phyloP scores from a whole-genome alignment of 1,139 yeast genomes.

The Suhomyces chickasaworum region DNA sequence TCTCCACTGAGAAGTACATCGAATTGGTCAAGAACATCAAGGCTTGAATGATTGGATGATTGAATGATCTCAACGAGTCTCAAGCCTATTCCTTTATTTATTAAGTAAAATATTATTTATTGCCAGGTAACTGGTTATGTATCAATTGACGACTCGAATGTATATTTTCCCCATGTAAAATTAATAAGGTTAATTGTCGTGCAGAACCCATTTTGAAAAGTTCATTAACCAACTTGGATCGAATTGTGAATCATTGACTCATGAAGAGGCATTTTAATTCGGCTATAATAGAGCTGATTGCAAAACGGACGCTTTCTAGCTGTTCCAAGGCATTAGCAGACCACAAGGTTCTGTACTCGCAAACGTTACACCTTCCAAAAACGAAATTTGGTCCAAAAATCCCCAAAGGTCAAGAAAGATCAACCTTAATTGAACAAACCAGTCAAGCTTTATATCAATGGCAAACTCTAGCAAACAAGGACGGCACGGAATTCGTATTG shows the following conservation, averaged over 20 bases:
- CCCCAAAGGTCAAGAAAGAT: conserved; percentile 34
- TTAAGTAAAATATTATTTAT: conserved; percentile 17
- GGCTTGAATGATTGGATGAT: conserved; percentile 20
- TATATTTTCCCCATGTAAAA: too few relatives aligned
- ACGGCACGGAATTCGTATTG: conserved; percentile 51
- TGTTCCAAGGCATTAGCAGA: background rate
- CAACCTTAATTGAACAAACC: conserved; percentile 28
- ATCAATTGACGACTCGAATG: conserved; percentile 15
- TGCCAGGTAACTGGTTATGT: conserved; percentile 13
- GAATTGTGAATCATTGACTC: background rate
- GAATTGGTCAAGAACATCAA: conserved; percentile 58
- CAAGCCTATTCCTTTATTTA: conserved; percentile 16
- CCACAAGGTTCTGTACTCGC: conserved; percentile 24
- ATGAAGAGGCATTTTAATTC: background rate
- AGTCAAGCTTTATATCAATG: conserved; percentile 38
- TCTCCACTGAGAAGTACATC: conserved; percentile 73
- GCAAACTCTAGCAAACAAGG: conserved; percentile 27
- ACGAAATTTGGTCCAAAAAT: conserved; percentile 46
- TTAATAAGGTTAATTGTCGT: too few relatives aligned
- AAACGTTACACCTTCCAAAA: conserved; percentile 43
- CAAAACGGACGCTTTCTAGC: background rate
- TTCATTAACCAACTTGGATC: background rate
- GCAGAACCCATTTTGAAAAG: conserved; percentile 6
- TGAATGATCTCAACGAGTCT: conserved; percentile 8
- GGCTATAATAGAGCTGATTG: background rate